Percentiles rank a stretch among this genome's conserved stretches.
These are phyloP conservation scores for Jaenimonas drosophilae DNA, from an alignment of 208 protist species.

Conservation along the genomic window DNA sequence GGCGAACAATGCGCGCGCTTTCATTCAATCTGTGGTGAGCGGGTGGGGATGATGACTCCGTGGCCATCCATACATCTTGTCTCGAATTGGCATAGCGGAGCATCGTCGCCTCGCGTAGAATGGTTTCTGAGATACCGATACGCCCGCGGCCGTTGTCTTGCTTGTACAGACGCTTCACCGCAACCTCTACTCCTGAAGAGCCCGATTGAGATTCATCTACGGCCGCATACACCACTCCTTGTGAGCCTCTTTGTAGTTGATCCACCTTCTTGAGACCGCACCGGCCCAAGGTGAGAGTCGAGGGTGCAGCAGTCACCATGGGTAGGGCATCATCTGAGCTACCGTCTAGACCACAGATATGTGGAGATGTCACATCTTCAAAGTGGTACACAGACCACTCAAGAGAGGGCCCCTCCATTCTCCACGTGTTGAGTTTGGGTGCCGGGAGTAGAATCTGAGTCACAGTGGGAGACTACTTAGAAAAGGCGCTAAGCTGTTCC, in stretches of 20 bases:
- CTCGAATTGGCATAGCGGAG: conserved; percentile 22
- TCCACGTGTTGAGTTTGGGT: neutral
- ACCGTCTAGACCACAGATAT: too few species aligned
- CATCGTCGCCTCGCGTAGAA: conserved; percentile 69
- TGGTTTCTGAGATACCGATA: conserved; percentile 50
- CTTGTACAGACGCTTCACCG: conserved; percentile 79
- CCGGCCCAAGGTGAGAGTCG: conserved; percentile 21
- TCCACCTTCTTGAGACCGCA: conserved; percentile 39
- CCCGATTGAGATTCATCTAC: conserved; percentile 10
- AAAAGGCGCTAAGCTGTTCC: too few species aligned
- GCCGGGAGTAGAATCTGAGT: too few species aligned
- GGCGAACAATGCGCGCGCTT: conserved; percentile 21
- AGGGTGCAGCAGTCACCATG: conserved; percentile 15
- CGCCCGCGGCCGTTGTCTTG: conserved; percentile 59
- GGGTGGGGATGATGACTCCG: neutral
- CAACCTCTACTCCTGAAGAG: conserved; percentile 9
- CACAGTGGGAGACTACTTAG: too few species aligned
- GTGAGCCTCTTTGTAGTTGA: conserved; percentile 56
- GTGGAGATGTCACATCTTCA: conserved; percentile 5
- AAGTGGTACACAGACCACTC: conserved; percentile 70
- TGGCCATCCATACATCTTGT: neutral
- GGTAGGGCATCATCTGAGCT: too few species aligned
- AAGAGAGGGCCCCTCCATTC: neutral
- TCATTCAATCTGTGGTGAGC: conserved; percentile 7
- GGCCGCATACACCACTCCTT: conserved; percentile 76